These are phyloP conservation scores for Licmophora abbreviata DNA, from an alignment of 108 stramenopile genomes.

Conservation along the genomic window DNA sequence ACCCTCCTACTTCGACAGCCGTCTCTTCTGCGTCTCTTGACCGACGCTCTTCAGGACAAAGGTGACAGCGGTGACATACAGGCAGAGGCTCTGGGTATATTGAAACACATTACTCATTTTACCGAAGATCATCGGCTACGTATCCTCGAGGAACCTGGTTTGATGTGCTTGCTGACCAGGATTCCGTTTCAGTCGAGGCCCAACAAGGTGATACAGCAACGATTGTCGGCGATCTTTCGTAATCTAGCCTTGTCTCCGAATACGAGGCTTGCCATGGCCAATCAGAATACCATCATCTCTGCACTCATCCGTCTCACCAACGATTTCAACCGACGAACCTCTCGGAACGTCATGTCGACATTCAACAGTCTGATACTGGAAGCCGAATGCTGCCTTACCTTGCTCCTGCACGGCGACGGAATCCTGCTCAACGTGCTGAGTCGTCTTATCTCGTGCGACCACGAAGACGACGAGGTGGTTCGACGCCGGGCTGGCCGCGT, in stretches of 20 bases:
- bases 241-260: slow-evolving; percentile 28
- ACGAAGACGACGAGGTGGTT: slow-evolving; percentile 14
- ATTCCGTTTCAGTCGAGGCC: slow-evolving; percentile 11
- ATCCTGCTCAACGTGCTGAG: slow-evolving; percentile 20
- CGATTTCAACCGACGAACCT: slow-evolving; percentile 4
- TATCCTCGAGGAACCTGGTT: slow-evolving; percentile 16
- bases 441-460: slow-evolving; percentile 7
- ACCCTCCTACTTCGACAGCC: not conserved
- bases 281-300: slow-evolving; percentile 19
- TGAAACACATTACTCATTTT: slow-evolving; percentile 39
- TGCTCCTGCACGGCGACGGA: slow-evolving; percentile 43
- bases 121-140: slow-evolving; percentile 24
- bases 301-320: slow-evolving; percentile 15
- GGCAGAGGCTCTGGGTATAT: slow-evolving; percentile 19
- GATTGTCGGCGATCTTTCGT: slow-evolving; percentile 36
- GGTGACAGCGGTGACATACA: not conserved
- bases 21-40: not conserved
- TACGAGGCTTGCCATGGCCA: slow-evolving; percentile 14
- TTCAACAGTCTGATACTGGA: slow-evolving; percentile 32
- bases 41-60: slow-evolving; percentile 4
- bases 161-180: slow-evolving; percentile 12
- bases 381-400: slow-evolving; percentile 14
- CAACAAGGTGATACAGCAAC: slow-evolving; percentile 18
- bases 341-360: slow-evolving; percentile 28
- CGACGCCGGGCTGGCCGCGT: slow-evolving; percentile 29